Conservation (phyloP, 495 filamentous ascomycete species). For the Pseudomonodictys pantanalensis region DNA sequence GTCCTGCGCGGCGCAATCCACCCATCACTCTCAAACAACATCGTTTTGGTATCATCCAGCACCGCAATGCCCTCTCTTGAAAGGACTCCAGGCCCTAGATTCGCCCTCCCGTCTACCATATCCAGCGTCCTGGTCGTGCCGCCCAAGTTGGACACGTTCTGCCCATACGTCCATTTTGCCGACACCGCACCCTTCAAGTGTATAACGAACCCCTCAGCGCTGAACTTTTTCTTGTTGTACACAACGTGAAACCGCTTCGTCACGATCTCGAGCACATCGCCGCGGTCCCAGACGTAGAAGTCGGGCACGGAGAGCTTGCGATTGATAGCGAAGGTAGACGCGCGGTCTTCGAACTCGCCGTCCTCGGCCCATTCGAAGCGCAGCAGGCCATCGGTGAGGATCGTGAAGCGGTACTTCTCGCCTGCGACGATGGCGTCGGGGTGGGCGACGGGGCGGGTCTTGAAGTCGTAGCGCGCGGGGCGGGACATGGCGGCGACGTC, state of each 20-base stretch:
- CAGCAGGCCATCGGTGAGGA: conserved; percentile 51
- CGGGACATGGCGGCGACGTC: conserved; percentile 15
- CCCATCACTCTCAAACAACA: conserved; percentile 54
- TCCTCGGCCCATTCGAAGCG: conserved; percentile 60
- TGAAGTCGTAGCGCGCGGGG: conserved; percentile 47
- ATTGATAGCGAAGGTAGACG: conserved; percentile 55
- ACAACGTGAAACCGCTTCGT: conserved; percentile 51
- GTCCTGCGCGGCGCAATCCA: conserved; percentile 46
- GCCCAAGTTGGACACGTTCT: conserved; percentile 43
- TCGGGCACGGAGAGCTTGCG: conserved; percentile 49
- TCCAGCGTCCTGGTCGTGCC: conserved; percentile 55
- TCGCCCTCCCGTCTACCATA: conserved; percentile 48
- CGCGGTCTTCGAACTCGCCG: conserved; percentile 55
- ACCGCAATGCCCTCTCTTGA: conserved; percentile 48
- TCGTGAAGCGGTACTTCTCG: conserved; percentile 53
- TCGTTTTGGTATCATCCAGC: conserved; percentile 55
- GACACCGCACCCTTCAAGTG: conserved; percentile 40
- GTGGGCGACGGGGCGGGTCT: conserved; percentile 46
- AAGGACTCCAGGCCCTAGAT: conserved; percentile 50
- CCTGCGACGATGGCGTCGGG: conserved; percentile 49
- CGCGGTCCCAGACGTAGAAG: conserved; percentile 45
- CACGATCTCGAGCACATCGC: conserved; percentile 48
- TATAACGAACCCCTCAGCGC: conserved; percentile 45
- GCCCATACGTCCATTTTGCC: conserved; percentile 49
- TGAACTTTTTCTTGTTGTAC: conserved; percentile 54